Conservation (phyloP, 2,329 filamentous ascomycete genomes). For the Cladorrhinum sp. region DNA sequence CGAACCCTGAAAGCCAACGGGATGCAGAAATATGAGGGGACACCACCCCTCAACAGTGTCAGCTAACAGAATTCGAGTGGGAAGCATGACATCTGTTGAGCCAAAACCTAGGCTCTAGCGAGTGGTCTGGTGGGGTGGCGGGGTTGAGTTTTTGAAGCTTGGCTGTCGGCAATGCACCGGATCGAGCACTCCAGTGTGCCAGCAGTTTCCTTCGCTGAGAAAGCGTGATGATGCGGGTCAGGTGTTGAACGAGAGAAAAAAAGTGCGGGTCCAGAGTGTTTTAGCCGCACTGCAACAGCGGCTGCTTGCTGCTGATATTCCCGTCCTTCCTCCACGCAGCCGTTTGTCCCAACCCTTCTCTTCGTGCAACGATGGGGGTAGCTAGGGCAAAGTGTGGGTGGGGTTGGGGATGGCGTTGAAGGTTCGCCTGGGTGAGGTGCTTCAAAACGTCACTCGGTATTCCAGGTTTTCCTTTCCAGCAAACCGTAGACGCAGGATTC, state of each 20-base stretch:
- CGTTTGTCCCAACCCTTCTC: background rate
- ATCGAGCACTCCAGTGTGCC: background rate
- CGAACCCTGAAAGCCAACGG: background rate
- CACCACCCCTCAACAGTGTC: slow-evolving; percentile 1
- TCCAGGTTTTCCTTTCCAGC: background rate
- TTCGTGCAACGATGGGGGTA: background rate
- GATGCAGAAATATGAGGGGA: slow-evolving; percentile 3
- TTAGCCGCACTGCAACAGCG: slow-evolving; percentile 13
- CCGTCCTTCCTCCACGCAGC: background rate
- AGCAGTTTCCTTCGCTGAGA: background rate
- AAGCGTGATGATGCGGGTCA: slow-evolving; percentile 13
- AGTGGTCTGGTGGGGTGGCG: slow-evolving; percentile 23
- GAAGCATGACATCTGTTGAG: slow-evolving; percentile 23
- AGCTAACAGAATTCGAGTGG: slow-evolving; percentile 14
- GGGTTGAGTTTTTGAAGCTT: slow-evolving; percentile 15
- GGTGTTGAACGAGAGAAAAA: slow-evolving; percentile 1
- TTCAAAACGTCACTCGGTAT: background rate
- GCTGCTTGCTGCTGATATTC: slow-evolving; percentile 5
- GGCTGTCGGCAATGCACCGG: background rate
- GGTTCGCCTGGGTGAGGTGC: background rate
- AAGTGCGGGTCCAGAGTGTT: slow-evolving; percentile 3
- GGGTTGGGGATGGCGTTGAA: background rate
- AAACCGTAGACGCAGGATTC: background rate
- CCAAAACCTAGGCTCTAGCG: slow-evolving; percentile 11
- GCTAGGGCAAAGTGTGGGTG: background rate